Percentiles rank a stretch among this genome's conserved stretches.
phyloP scores from a whole-genome alignment of 805 yeast genomes.

The Lachancea mirantina region DNA sequence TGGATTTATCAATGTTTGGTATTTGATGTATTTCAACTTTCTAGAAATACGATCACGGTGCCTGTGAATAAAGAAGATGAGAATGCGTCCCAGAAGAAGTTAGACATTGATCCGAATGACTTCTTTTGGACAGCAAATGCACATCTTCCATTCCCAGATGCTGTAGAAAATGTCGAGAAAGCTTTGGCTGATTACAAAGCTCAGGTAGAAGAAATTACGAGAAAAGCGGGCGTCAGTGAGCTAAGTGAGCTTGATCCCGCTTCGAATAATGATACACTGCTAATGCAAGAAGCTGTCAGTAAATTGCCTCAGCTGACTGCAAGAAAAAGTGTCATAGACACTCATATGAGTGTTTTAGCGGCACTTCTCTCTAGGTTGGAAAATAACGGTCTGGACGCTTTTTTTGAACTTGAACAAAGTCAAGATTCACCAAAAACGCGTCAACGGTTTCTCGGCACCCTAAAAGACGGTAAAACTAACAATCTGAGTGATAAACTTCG shows the following conservation, averaged over 20 bases:
- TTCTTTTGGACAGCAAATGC: constrained; percentile 86
- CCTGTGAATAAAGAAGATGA: constrained; percentile 35
- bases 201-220: constrained; percentile 82
- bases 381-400: constrained; percentile 78
- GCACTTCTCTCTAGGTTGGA: constrained; percentile 76
- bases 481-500: constrained; percentile 80
- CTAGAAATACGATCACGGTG: constrained; percentile 74
- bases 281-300: constrained; percentile 80
- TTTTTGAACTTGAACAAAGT: constrained; percentile 89
- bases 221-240: constrained; percentile 60
- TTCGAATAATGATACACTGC: constrained; percentile 48
- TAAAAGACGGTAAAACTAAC: constrained; percentile 44
- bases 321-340: constrained; percentile 80
- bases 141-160: constrained; percentile 92
- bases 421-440: constrained; percentile 44
- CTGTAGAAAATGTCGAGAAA: constrained; percentile 91
- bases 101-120: constrained; percentile 89
- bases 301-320: constrained; percentile 89
- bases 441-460: constrained; percentile 52
- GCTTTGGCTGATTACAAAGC: constrained; percentile 75
- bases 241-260: constrained; percentile 64
- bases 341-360: constrained; percentile 94
- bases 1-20: constrained; percentile 98
- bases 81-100: constrained; percentile 43
- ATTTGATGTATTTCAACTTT: constrained; percentile 78